Conservation (phyloP, 176 grass and related monocot genomes). For the Alopecurus myosuroides region DNA sequence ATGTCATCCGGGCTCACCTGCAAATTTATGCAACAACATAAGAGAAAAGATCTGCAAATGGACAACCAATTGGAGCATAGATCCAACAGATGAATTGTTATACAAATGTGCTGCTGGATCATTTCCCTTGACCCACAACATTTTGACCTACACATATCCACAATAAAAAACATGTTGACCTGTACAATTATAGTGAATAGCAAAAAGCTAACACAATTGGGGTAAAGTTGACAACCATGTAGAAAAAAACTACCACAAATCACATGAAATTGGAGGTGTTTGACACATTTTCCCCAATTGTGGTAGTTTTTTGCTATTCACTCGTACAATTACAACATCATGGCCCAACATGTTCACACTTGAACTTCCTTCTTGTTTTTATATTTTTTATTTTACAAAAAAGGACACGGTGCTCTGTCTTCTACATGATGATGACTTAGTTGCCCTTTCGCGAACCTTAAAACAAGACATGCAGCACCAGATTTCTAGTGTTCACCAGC, state of each 20-base stretch:
- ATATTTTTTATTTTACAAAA: neutral
- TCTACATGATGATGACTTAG: neutral
- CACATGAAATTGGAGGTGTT: too few species aligned
- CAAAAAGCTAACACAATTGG: too few species aligned
- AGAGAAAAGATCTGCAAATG: neutral
- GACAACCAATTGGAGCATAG: neutral
- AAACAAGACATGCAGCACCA: neutral
- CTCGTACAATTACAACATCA: neutral
- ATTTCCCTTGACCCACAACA: neutral
- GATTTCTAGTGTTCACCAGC: neutral
- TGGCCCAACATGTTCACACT: neutral
- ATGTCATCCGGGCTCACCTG: conserved; percentile 95
- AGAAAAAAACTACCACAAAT: too few species aligned
- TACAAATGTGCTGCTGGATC: neutral
- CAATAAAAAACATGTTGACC: neutral
- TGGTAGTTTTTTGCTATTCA: too few species aligned
- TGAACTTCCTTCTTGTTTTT: neutral
- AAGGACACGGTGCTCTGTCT: neutral
- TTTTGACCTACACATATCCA: neutral
- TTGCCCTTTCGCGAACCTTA: neutral
- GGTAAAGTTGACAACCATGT: too few species aligned
- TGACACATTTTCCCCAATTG: too few species aligned
- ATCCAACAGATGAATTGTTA: neutral
- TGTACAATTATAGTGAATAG: neutral
- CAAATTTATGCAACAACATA: neutral